Conservation (phyloP, 768 basidiomycete genomes). For the Piloderma croceum region DNA sequence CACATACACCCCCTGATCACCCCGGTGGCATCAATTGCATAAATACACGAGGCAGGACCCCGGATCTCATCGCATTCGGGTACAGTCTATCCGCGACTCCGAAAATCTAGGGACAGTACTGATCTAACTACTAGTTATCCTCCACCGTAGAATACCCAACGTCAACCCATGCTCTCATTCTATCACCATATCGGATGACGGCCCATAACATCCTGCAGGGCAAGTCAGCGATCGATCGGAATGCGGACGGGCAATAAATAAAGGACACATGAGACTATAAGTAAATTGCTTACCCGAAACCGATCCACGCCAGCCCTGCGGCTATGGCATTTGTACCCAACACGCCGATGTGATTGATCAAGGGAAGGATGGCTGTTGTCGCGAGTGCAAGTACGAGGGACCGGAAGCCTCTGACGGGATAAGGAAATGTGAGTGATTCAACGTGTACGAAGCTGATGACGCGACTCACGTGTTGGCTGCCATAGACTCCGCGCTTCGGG, state of each 20-base stretch:
- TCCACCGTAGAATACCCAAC: slow-evolving; percentile 47
- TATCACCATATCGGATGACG: slow-evolving; percentile 51
- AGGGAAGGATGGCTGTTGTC: slow-evolving; percentile 45
- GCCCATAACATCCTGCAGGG: slow-evolving; percentile 45
- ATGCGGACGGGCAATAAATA: slow-evolving; percentile 6
- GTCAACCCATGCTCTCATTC: slow-evolving; percentile 52
- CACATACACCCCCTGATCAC: no score
- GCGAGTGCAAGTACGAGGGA: slow-evolving; percentile 37
- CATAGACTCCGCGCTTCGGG: slow-evolving; percentile 57
- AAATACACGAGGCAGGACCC: no score
- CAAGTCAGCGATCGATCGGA: no score
- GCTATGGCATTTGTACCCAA: slow-evolving; percentile 41
- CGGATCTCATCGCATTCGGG: no score
- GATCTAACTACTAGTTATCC: slow-evolving; percentile 33
- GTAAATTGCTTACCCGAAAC: slow-evolving; percentile 42
- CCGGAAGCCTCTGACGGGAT: slow-evolving; percentile 39
- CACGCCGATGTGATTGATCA: slow-evolving; percentile 50
- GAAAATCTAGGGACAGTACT: no score
- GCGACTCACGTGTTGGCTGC: slow-evolving; percentile 48
- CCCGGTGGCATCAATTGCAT: no score
- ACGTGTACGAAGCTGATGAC: not conserved
- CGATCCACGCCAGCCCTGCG: slow-evolving; percentile 43
- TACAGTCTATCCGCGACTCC: no score
- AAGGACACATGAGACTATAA: slow-evolving; percentile 1
- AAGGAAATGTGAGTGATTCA: not conserved